These are phyloP conservation scores for Pseudonitzschia delicatissima DNA, from an alignment of 108 stramenopile species.

Conservation along the genomic window DNA sequence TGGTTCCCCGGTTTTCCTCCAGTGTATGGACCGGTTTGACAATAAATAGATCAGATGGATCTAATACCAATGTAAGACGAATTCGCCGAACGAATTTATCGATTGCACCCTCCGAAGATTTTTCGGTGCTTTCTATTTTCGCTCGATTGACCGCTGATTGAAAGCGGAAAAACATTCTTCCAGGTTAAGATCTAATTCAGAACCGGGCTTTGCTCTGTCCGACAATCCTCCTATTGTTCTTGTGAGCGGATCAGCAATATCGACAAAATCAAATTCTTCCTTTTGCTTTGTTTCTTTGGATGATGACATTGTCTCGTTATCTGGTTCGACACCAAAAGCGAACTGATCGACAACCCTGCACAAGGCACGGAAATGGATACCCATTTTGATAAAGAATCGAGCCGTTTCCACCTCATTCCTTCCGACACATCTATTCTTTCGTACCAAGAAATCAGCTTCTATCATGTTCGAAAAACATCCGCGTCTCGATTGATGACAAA, in stretches of 20 bases:
- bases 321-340: not conserved
- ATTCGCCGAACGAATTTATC: conserved; percentile 1
- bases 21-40: conserved; percentile 35
- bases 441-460: conserved; percentile 40
- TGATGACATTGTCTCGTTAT: not conserved
- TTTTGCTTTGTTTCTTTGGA: not conserved
- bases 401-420: conserved; percentile 51
- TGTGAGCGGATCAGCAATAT: conserved; percentile 58
- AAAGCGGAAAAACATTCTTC: conserved; percentile 65
- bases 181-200: conserved; percentile 70
- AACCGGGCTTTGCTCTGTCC: conserved; percentile 40
- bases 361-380: conserved; percentile 63
- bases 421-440: conserved; percentile 27
- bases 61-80: conserved; percentile 48
- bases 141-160: conserved; percentile 9
- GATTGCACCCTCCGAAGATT: conserved; percentile 5
- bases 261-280: conserved; percentile 15
- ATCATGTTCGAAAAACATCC: conserved; percentile 10
- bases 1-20: conserved; percentile 44
- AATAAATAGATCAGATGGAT: conserved; percentile 68
- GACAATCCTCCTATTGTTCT: conserved; percentile 53
- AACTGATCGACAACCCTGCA: conserved; percentile 38
- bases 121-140: not conserved
- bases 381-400: conserved; percentile 47
- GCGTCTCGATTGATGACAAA: conserved; percentile 24